A percentile compares a stretch with the other conserved stretches of the same genome.
These are phyloP conservation scores for Sporothrix brasiliensis DNA, from an alignment of 2,329 filamentous ascomycete species.

Conservation along the genomic window DNA sequence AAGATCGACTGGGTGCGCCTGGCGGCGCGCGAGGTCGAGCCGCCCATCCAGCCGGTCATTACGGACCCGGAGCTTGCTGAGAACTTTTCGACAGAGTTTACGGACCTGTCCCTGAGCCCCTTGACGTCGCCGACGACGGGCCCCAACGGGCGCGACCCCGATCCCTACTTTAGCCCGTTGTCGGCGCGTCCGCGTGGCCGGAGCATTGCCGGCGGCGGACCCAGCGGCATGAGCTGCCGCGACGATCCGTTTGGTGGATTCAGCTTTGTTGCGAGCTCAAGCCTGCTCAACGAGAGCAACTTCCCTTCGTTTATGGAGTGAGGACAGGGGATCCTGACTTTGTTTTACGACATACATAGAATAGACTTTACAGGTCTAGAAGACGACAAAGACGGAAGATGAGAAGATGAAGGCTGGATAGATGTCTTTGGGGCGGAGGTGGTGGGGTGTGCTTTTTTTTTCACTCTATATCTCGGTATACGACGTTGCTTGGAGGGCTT, in stretches of 20 bases:
- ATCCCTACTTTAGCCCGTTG: slow-evolving; percentile 36
- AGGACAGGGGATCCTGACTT: neutral
- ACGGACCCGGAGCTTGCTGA: slow-evolving; percentile 95
- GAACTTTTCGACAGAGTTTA: slow-evolving; percentile 95
- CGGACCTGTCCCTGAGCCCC: slow-evolving; percentile 78
- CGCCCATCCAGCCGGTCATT: slow-evolving; percentile 89
- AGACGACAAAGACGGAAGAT: neutral
- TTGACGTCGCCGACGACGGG: slow-evolving; percentile 50
- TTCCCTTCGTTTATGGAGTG: slow-evolving; percentile 41
- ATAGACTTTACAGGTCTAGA: neutral
- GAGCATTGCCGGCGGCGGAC: slow-evolving; percentile 22
- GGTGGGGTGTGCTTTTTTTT: neutral
- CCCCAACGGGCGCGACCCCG: slow-evolving; percentile 41
- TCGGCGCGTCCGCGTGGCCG: slow-evolving; percentile 11
- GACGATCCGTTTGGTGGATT: slow-evolving; percentile 66
- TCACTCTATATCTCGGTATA: neutral
- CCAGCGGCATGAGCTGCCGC: slow-evolving; percentile 42
- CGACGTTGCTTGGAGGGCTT: neutral
- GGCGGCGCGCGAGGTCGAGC: slow-evolving; percentile 76
- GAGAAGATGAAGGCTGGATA: neutral
- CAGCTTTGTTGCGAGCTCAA: slow-evolving; percentile 64
- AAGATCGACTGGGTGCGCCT: slow-evolving; percentile 94
- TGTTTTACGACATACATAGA: neutral
- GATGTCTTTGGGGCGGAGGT: neutral
- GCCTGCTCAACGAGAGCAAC: slow-evolving; percentile 54